Conservation (phyloP, 257 asterid genomes). For the Nicotiana noctiflora region DNA sequence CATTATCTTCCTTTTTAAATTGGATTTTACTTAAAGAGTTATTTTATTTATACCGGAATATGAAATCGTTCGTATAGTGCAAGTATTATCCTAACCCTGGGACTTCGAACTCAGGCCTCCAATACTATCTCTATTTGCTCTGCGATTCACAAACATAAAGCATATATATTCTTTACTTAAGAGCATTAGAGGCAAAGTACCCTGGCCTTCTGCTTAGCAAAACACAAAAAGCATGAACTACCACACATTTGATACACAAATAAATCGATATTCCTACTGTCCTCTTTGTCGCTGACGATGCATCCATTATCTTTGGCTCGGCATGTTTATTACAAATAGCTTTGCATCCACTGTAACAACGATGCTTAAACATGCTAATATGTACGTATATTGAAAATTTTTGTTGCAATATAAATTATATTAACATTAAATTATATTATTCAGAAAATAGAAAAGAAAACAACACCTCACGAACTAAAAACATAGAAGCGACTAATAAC, state of each 20-base stretch:
- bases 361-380: not conserved
- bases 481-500: not conserved
- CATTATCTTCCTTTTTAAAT: not conserved
- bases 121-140: not conserved
- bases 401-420: not conserved
- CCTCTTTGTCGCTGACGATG: constrained; percentile 43
- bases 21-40: not conserved
- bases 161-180: not conserved
- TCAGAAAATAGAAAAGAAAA: not conserved
- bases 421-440: not conserved
- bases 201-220: not conserved
- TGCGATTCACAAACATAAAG: not conserved
- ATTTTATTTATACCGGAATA: not conserved
- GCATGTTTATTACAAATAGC: not conserved
- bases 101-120: not conserved
- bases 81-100: not conserved
- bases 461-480: not conserved
- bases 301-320: not conserved
- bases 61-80: not conserved
- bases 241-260: constrained; percentile 13
- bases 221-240: not conserved
- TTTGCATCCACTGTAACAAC: not conserved
- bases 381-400: no score
- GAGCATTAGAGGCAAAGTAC: not conserved
- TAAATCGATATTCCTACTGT: constrained; percentile 24